Evolutionary conservation across 2,329 filamentous ascomycete genomes (phyloP).

Genomic region (Trichophyton verrucosum): DNA sequence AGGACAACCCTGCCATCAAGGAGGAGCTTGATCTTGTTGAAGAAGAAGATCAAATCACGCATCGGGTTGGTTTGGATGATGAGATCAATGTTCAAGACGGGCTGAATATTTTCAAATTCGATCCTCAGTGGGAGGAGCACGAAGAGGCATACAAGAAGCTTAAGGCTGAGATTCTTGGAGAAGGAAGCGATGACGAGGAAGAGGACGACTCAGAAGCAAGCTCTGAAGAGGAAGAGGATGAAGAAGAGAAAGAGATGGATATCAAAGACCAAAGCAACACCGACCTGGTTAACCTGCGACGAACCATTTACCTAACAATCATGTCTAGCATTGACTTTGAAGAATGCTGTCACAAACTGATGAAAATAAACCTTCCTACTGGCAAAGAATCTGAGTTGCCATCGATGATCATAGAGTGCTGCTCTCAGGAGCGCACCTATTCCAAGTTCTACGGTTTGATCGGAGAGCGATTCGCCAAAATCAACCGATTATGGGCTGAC

Average conservation of each 20-base stretch:
- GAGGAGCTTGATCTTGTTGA: conserved; percentile 92
- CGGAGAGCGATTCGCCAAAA: conserved; percentile 86
- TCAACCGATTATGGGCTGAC: conserved; percentile 89
- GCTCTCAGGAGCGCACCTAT: conserved; percentile 91
- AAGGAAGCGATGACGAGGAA: conserved; percentile 74
- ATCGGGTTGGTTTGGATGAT: conserved; percentile 69
- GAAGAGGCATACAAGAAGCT: conserved; percentile 82
- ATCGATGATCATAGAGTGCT: conserved; percentile 95
- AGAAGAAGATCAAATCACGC: conserved; percentile 96
- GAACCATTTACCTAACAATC: conserved; percentile 94
- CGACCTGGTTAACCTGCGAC: conserved; percentile 81
- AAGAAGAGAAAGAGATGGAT: conserved; percentile 72
- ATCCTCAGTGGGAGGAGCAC: conserved; percentile 77
- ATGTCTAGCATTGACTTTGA: conserved; percentile 95
- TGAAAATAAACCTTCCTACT: conserved; percentile 78
- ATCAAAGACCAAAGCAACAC: conserved; percentile 98
- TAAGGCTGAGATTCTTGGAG: conserved; percentile 86
- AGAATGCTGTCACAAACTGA: conserved; percentile 92
- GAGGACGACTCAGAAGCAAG: conserved; percentile 51
- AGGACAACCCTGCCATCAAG: conserved; percentile 79
- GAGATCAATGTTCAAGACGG: conserved; percentile 74
- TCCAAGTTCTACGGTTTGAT: conserved; percentile 95
- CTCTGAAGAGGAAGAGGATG: conserved; percentile 60
- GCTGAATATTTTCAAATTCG: conserved; percentile 92
- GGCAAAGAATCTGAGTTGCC: conserved; percentile 83